These are phyloP conservation scores for Didymella arachidicola DNA, from an alignment of 2,329 filamentous ascomycete species.

Conservation along the genomic window DNA sequence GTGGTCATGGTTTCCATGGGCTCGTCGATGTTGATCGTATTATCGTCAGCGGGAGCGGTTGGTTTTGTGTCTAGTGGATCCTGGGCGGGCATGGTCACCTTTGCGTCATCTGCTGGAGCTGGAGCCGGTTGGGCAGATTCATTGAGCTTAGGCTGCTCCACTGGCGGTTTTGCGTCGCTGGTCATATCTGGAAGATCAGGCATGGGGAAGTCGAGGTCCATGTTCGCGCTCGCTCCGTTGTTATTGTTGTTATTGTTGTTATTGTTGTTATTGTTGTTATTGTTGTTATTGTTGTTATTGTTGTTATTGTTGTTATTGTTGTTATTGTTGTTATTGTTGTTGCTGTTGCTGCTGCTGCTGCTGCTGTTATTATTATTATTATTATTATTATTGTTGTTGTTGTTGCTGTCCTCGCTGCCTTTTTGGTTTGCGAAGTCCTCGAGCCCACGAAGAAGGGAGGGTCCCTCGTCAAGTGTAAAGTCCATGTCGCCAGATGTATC, in stretches of 20 bases:
- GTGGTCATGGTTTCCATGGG: constrained; percentile 41
- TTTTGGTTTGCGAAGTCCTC: constrained; percentile 52
- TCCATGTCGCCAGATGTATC: constrained; percentile 39
- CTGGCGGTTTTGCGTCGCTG: constrained; percentile 19
- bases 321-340: constrained; percentile 1
- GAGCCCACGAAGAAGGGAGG: constrained; percentile 46
- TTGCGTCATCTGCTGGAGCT: constrained; percentile 2
- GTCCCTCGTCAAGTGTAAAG: constrained; percentile 45
- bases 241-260: constrained; percentile 1
- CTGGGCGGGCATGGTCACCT: constrained; percentile 10
- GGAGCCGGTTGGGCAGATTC: constrained; percentile 17
- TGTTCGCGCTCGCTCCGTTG: constrained; percentile 18
- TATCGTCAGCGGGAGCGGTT: constrained; percentile 3
- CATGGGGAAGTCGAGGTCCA: constrained; percentile 46
- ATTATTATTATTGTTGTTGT: constrained; percentile 2
- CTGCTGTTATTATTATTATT: too few relatives aligned
- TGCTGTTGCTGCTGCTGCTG: too few relatives aligned
- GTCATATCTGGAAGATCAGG: constrained; percentile 39
- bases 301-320: constrained; percentile 24
- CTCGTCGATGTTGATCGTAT: constrained; percentile 25
- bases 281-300: constrained; percentile 18
- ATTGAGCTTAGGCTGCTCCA: constrained; percentile 11
- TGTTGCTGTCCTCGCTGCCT: constrained; percentile 27
- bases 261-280: too few relatives aligned
- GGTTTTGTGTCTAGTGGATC: constrained; percentile 13